Base-by-base conservation (phyloP, 225 moss, liverwort and hornwort genomes). In the Straminergon stramineum region DNA sequence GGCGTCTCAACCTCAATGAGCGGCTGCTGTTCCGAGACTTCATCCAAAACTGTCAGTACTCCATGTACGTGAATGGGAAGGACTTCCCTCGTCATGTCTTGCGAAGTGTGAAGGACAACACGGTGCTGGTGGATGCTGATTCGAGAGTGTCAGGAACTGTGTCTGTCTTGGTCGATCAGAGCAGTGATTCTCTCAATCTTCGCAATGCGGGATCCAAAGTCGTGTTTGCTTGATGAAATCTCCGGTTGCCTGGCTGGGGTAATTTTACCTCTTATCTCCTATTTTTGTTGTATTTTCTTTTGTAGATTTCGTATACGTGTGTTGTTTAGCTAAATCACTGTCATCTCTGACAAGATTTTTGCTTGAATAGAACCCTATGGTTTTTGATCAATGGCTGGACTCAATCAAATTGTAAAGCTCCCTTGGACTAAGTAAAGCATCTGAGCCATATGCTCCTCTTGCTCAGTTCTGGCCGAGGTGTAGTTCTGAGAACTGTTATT, bases 11-110 rank as follows among this genome's bases (percentile, higher is more conserved):
- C 86, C 89, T 96, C 37, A 95, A 94, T 32, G 95, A 95, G 88
- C 91, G 97, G 11, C 90, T 96, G 79, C 90, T 97, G 28, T 97
- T 97, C 89, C 91, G 88, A 21, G 88, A 96, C 86, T 94, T 96
- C 82, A 96, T 97, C 60, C 96, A 94, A 74, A 96, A 96, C 84
- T 90, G 92, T 19, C 96, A 95, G 85, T 96, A 96, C 86, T 95
- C 95, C 77, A 90, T 96, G 85, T 95, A 63, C 74, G 87, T 96
- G 73, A 89, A 88, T 5, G 93, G 94, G 34, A 92, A 91, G 75
- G 85, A 88, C 45, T 94, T 94, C 82, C 95, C 96, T 15, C 91
- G 84, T 53, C 94, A 96, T 80, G 91, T 92, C 24, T 85, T 96
- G 90, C 93, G 96, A 69, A 93, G 94, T 84, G 94, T 95, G 79